Conservation (phyloP, 73 alveolate genomes). For the Halteria grandinella region DNA sequence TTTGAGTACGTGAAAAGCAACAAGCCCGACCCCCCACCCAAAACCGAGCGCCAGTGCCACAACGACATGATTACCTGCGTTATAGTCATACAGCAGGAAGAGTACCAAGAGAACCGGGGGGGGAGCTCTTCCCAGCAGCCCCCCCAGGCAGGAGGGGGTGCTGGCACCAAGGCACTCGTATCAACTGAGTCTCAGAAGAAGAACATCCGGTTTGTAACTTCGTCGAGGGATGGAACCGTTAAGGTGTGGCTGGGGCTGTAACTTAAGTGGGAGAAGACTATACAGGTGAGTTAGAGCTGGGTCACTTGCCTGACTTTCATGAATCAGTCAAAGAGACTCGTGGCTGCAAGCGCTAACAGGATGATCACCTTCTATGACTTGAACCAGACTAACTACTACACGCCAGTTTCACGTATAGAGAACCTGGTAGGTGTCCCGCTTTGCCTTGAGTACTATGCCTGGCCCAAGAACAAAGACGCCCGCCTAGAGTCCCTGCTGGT, state of each 20-base stretch:
- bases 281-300: conserved; percentile 66
- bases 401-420: conserved; percentile 70
- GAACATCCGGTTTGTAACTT: conserved; percentile 51
- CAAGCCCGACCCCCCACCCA: conserved; percentile 79
- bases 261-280: conserved; percentile 56
- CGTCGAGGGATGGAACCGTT: conserved; percentile 74
- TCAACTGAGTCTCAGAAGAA: conserved; percentile 30
- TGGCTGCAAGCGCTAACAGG: conserved; percentile 77
- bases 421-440: conserved; percentile 75
- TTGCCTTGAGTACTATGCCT: conserved; percentile 61
- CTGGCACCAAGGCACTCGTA: conserved; percentile 41
- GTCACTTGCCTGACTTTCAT: conserved; percentile 70
- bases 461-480: conserved; percentile 57
- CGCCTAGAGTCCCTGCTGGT: conserved; percentile 61
- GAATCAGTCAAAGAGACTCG: conserved; percentile 67
- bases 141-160: too few relatives aligned
- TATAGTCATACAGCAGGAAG: conserved; percentile 53
- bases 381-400: conserved; percentile 55
- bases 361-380: conserved; percentile 69
- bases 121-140: conserved; percentile 26
- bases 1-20: conserved; percentile 72
- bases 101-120: conserved; percentile 19
- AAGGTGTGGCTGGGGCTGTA: conserved; percentile 70
- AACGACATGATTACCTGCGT: conserved; percentile 74
- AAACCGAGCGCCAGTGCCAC: conserved; percentile 58